Percentiles rank a stretch among this genome's conserved stretches.
phyloP scores from a whole-genome alignment of 208 protist species.

The Crithidia acanthocephali region DNA sequence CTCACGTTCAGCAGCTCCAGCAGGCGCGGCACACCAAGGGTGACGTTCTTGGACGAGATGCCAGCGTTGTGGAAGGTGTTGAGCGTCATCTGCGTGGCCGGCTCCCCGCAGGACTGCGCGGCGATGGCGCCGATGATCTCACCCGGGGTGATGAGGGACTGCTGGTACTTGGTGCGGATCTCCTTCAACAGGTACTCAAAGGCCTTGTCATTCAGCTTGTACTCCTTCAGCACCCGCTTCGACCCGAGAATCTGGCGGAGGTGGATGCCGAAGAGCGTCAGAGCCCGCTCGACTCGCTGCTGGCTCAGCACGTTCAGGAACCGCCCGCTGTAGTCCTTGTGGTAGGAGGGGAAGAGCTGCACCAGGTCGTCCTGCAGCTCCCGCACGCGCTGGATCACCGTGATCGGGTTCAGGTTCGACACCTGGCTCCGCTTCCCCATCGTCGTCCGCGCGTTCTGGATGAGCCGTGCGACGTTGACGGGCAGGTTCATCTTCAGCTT shows the following conservation, averaged over 20 bases:
- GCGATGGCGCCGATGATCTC: constrained; percentile 99
- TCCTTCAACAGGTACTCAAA: constrained; percentile 98
- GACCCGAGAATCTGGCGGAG: constrained; percentile 94
- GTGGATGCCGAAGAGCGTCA: constrained; percentile 95
- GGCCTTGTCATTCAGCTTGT: constrained; percentile 93
- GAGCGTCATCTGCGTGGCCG: constrained; percentile 99
- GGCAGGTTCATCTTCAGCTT: constrained; percentile 80
- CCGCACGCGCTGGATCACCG: constrained; percentile 80
- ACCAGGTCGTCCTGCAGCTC: constrained; percentile 79
- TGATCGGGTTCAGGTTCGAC: constrained; percentile 93
- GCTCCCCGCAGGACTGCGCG: constrained; percentile 99
- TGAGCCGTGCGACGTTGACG: constrained; percentile 97
- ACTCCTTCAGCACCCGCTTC: constrained; percentile 94
- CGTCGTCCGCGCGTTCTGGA: constrained; percentile 95
- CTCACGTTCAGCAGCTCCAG: constrained; percentile 99
- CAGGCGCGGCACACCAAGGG: constrained; percentile 99
- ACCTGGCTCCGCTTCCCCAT: constrained; percentile 90
- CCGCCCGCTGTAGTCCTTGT: constrained; percentile 57
- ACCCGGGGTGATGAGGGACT: constrained; percentile 95
- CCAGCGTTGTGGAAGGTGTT: constrained; percentile 99
- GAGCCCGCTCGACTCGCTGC: constrained; percentile 96
- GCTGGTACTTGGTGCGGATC: constrained; percentile 94
- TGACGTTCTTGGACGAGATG: constrained; percentile 99
- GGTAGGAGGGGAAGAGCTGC: constrained; percentile 82
- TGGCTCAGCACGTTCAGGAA: constrained; percentile 86